These are phyloP conservation scores for Martiniozyma asiatica DNA, from an alignment of 1,139 yeast species.

Conservation along the genomic window DNA sequence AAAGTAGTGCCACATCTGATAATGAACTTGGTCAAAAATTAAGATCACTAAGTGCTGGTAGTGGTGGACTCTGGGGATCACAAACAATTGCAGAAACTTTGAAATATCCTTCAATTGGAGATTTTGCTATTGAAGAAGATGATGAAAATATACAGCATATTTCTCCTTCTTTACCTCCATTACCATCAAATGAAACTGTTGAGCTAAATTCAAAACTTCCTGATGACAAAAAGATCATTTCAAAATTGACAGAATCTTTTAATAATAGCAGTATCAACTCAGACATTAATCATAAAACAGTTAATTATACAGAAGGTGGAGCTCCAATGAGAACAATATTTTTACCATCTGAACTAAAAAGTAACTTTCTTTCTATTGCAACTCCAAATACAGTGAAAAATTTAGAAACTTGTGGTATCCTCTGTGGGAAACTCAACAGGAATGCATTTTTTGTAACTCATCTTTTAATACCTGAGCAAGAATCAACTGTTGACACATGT, in stretches of 20 bases:
- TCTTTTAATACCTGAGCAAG: slow-evolving; percentile 47
- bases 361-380: slow-evolving; percentile 32
- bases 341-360: slow-evolving; percentile 32
- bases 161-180: not conserved
- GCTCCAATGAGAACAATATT: slow-evolving; percentile 37
- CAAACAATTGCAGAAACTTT: slow-evolving; percentile 1
- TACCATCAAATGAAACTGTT: slow-evolving; percentile 1
- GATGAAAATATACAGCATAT: slow-evolving; percentile 1
- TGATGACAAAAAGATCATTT: too few relatives aligned
- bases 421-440: slow-evolving; percentile 42
- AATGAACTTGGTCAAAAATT: slow-evolving; percentile 13
- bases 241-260: too few relatives aligned
- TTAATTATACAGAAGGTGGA: slow-evolving; percentile 38
- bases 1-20: slow-evolving; percentile 11
- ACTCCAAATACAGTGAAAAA: slow-evolving; percentile 31
- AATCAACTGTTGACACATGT: slow-evolving; percentile 47
- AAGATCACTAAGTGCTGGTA: slow-evolving; percentile 14
- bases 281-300: slow-evolving; percentile 27
- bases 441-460: slow-evolving; percentile 51
- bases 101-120: slow-evolving; percentile 9
- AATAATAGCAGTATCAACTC: slow-evolving; percentile 1
- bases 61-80: not conserved
- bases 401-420: slow-evolving; percentile 53
- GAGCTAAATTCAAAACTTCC: too few relatives aligned
- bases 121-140: slow-evolving; percentile 11